Evolutionary conservation across 2,329 filamentous ascomycete genomes (phyloP).

Genomic region (Xylaria sp.): DNA sequence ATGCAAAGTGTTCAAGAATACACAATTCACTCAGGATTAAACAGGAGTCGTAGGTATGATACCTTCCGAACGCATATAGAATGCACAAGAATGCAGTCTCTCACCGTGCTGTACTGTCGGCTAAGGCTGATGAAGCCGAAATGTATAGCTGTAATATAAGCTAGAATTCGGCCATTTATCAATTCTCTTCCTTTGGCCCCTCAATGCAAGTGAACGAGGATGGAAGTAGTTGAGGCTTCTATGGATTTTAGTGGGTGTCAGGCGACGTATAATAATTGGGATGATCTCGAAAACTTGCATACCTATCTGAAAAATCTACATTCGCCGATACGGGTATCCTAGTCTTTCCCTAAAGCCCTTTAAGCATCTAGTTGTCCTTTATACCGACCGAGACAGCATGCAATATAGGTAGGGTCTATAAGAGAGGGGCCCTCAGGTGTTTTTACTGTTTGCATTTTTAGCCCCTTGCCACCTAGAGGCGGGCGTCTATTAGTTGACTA

Average conservation of each 20-base stretch:
- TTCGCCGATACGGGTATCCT: no score
- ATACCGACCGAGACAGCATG: neutral
- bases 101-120: no score
- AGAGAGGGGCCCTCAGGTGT: neutral
- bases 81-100: no score
- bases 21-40: neutral
- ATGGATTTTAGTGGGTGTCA: no score
- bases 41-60: neutral
- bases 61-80: no score
- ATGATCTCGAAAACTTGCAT: no score
- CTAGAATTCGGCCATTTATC: neutral
- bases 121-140: neutral
- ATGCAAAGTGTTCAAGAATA: neutral
- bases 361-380: neutral
- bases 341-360: no score
- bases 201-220: no score
- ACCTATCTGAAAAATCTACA: no score
- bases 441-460: slow-evolving; percentile 34
- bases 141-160: neutral
- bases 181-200: no score
- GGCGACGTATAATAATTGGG: no score
- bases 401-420: neutral
- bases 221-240: no score
- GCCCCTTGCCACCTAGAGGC: slow-evolving; percentile 14
- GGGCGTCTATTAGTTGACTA: slow-evolving; percentile 35